A percentile compares a stretch with the other conserved stretches of the same genome.
Conservation (phyloP, 139 green algal species). For the Chlamydomonas applanata region DNA sequence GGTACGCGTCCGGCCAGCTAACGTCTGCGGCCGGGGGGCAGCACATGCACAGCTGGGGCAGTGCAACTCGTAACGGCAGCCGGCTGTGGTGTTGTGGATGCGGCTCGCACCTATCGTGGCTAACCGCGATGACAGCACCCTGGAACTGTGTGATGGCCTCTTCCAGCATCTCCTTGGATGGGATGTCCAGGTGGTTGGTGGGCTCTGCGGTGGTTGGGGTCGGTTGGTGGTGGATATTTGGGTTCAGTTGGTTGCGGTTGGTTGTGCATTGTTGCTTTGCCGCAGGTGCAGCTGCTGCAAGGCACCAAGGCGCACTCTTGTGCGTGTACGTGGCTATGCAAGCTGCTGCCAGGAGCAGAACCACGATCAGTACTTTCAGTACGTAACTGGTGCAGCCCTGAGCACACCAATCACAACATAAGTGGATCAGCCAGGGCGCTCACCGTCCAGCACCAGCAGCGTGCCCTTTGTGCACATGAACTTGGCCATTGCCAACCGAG, state of each 20-base stretch:
- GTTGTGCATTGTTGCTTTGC: neutral
- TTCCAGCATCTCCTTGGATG: constrained; percentile 97
- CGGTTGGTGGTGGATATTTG: neutral
- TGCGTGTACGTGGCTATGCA: neutral
- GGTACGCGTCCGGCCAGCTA: no score
- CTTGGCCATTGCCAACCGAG: constrained; percentile 95
- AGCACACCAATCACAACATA: neutral
- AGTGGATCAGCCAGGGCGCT: neutral
- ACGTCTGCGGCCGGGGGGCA: no score
- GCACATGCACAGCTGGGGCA: neutral
- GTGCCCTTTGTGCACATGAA: constrained; percentile 97
- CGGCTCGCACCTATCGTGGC: constrained; percentile 78
- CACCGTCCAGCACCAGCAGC: constrained; percentile 88
- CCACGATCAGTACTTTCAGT: no score
- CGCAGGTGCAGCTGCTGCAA: neutral
- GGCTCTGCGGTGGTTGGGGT: constrained; percentile 43
- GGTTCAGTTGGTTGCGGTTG: neutral
- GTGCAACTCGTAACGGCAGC: no score
- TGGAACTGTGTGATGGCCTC: constrained; percentile 90
- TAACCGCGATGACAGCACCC: constrained; percentile 93
- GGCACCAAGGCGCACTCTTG: no score
- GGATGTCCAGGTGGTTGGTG: constrained; percentile 99
- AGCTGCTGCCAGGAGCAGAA: neutral
- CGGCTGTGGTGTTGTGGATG: no score
- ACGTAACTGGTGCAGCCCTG: neutral